These are phyloP conservation scores for Trichoderma atroviride DNA, from an alignment of 2,329 filamentous ascomycete species.

Conservation along the genomic window DNA sequence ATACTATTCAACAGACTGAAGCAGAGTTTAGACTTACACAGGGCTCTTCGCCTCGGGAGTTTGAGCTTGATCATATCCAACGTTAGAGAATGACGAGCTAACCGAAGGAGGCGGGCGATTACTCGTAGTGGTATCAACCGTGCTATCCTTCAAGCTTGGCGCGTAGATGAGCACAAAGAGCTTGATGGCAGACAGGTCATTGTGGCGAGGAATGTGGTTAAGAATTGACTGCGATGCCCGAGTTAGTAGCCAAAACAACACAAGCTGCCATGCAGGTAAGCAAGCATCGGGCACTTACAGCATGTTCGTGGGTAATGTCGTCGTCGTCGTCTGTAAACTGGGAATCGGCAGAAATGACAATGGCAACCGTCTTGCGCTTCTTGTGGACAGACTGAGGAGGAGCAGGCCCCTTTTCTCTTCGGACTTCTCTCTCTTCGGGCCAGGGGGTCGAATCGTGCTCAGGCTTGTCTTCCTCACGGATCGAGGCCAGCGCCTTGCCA, in stretches of 20 bases:
- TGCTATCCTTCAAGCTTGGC: slow-evolving; percentile 72
- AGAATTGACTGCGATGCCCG: slow-evolving; percentile 68
- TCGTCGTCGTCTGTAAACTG: slow-evolving; percentile 61
- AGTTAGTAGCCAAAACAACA: slow-evolving; percentile 28
- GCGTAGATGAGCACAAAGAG: slow-evolving; percentile 90
- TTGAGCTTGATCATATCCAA: slow-evolving; percentile 71
- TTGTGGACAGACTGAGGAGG: slow-evolving; percentile 43
- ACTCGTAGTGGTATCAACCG: slow-evolving; percentile 54
- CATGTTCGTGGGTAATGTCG: slow-evolving; percentile 71
- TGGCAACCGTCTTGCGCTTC: slow-evolving; percentile 76
- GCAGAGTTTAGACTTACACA: slow-evolving; percentile 51
- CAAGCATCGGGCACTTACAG: slow-evolving; percentile 59
- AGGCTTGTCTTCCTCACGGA: slow-evolving; percentile 80
- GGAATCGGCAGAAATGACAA: slow-evolving; percentile 82
- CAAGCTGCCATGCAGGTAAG: background rate
- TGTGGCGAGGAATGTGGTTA: slow-evolving; percentile 80
- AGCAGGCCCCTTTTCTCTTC: slow-evolving; percentile 49
- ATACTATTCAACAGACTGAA: background rate
- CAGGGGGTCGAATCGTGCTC: slow-evolving; percentile 87
- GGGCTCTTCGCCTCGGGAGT: slow-evolving; percentile 66
- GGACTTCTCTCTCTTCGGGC: slow-evolving; percentile 84
- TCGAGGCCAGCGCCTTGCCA: slow-evolving; percentile 79
- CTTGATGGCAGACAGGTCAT: slow-evolving; percentile 72
- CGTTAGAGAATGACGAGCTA: slow-evolving; percentile 86
- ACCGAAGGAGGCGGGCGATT: slow-evolving; percentile 65